phyloP scores from a whole-genome alignment of 176 grass and related monocot species.

The Bothriochloa decipiens region DNA sequence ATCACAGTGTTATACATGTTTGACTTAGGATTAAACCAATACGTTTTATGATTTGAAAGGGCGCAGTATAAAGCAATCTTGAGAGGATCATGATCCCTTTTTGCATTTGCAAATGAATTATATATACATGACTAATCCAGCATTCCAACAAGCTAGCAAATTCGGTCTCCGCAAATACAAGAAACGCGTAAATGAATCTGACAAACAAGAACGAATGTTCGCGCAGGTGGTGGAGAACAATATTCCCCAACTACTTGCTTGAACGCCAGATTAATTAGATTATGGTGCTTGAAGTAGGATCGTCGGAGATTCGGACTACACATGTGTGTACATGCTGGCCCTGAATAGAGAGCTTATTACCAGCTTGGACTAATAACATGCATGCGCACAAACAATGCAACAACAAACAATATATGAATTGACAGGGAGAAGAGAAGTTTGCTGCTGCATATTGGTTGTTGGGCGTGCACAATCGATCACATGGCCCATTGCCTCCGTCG shows the following conservation, averaged over 20 bases:
- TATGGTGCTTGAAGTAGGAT: neutral
- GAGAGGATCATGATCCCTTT: neutral
- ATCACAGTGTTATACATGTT: neutral
- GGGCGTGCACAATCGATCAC: neutral
- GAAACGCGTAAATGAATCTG: neutral
- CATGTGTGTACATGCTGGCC: neutral
- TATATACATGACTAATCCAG: neutral
- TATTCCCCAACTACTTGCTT: neutral
- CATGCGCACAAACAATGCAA: neutral
- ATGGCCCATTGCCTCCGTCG: neutral
- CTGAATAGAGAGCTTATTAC: neutral
- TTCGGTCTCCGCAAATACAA: neutral
- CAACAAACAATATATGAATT: neutral
- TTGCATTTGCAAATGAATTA: neutral
- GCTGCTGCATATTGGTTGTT: neutral
- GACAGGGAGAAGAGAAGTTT: neutral
- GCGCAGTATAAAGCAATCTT: neutral
- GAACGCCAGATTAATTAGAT: neutral
- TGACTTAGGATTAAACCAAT: neutral
- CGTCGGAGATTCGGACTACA: neutral
- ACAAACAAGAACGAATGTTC: neutral
- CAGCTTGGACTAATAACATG: neutral
- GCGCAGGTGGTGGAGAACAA: neutral
- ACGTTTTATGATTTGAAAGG: neutral
- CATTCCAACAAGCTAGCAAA: neutral